These are phyloP conservation scores for Neonectria neomacrospora DNA, from an alignment of 2,329 filamentous ascomycete genomes.

Conservation along the genomic window DNA sequence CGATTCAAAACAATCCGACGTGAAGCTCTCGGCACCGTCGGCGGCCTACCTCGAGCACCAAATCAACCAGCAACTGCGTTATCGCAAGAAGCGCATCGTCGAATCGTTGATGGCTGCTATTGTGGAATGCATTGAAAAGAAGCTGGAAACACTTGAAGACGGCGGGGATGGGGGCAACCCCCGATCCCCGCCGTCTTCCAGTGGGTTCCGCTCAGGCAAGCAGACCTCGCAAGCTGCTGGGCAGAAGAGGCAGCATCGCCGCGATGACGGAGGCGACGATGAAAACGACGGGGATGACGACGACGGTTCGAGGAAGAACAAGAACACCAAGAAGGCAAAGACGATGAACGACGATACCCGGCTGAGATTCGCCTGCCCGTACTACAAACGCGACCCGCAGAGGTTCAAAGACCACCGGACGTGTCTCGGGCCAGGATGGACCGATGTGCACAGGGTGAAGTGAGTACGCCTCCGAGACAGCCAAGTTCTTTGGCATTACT, in stretches of 20 bases:
- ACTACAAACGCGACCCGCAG: conserved; percentile 49
- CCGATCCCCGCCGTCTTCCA: conserved; percentile 34
- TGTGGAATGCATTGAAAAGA: conserved; percentile 27
- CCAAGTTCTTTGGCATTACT: neutral
- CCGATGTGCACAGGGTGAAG: conserved; percentile 39
- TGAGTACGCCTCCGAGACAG: conserved; percentile 20
- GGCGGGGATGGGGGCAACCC: conserved; percentile 19
- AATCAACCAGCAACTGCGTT: conserved; percentile 24
- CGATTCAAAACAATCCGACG: conserved; percentile 34
- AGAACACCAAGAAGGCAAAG: conserved; percentile 51
- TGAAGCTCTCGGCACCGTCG: conserved; percentile 23
- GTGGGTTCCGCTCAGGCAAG: conserved; percentile 29
- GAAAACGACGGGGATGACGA: conserved; percentile 44
- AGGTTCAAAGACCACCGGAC: conserved; percentile 37
- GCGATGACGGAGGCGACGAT: conserved; percentile 42
- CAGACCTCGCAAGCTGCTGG: conserved; percentile 24
- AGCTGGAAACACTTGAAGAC: conserved; percentile 33
- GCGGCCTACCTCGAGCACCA: conserved; percentile 28
- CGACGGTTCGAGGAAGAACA: conserved; percentile 46
- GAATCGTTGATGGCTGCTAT: conserved; percentile 29
- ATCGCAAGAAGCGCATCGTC: conserved; percentile 28
- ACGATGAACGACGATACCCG: conserved; percentile 47
- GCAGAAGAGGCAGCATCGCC: conserved; percentile 34
- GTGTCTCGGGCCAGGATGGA: conserved; percentile 42
- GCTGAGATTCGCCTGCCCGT: conserved; percentile 50